A percentile compares a stretch with the other conserved stretches of the same genome.
Evolutionary conservation across 805 yeast genomes (phyloP).

Genomic region (Limtongozyma cylindracea): DNA sequence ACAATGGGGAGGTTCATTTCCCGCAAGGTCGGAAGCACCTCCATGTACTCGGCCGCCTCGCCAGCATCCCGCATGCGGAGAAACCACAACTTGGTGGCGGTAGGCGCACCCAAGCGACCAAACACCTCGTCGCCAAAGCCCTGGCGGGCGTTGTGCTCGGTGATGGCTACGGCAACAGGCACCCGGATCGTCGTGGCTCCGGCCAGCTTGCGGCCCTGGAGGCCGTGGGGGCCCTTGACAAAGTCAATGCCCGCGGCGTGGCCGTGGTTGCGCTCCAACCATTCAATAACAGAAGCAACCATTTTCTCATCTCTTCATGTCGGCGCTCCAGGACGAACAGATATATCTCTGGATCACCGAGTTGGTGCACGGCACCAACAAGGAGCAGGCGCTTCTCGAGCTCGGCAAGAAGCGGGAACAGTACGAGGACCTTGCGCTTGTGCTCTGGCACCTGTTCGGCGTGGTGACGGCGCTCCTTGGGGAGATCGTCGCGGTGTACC

Average conservation of each 20-base stretch:
- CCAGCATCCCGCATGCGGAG: no score
- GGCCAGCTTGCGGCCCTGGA: not conserved
- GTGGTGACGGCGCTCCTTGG: slow-evolving; percentile 82
- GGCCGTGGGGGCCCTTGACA: not conserved
- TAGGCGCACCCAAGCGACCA: no score
- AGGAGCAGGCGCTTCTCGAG: slow-evolving; percentile 82
- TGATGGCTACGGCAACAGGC: slow-evolving; percentile 1
- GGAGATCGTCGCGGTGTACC: slow-evolving; percentile 79
- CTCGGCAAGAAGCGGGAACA: slow-evolving; percentile 87
- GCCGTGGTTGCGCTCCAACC: no score
- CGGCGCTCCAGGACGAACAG: slow-evolving; percentile 35
- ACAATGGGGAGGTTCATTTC: slow-evolving; percentile 35
- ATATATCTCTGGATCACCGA: slow-evolving; percentile 82
- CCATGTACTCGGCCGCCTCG: no score
- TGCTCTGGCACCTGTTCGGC: slow-evolving; percentile 89
- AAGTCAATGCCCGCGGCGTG: no score
- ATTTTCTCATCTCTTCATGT: no score
- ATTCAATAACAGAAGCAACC: no score
- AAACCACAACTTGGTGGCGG: no score
- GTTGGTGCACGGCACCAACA: slow-evolving; percentile 68
- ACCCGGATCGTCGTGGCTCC: not conserved
- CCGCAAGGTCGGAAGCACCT: slow-evolving; percentile 10
- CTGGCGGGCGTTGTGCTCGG: no score
- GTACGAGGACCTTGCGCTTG: slow-evolving; percentile 80
- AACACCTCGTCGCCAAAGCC: slow-evolving; percentile 1